Evolutionary conservation across 1,139 yeast genomes (phyloP), one percentile per base, ranked within the genome.

Genomic region (Debaryomycetaceae sp.): DNA sequence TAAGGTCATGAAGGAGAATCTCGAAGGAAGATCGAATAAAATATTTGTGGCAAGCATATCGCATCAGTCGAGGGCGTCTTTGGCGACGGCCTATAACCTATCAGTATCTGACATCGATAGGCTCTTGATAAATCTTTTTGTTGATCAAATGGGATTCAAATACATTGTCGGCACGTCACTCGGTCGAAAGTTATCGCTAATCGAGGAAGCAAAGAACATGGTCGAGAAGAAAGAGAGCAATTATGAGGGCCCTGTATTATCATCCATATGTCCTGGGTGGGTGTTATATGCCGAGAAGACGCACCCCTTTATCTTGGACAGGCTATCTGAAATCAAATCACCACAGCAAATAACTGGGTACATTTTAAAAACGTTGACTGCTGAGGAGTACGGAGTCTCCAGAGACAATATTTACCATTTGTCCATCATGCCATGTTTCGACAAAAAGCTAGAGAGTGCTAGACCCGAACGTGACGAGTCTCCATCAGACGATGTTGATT

Each of bases 351-450:
- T 93, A 44, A 89, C 97, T 0, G 98, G 98, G 0, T 70, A 82
- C 24, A 57, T 91, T 38, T 63, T 91, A 43, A 90, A 91, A 61
- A 65, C 71, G n/a, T 59, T 83, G 39, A 66, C 82, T 5, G 63
- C 82, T 1, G 54, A 59, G 11, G 78, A 76, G 34, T 53, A 68
- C 48, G 60, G 55, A 31, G 63, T 62, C 45, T 58, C 54, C 14
- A 60, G 68, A 8, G 62, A 65, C 0, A 58, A 77, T 4, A 67
- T 89, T 0, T 95, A 88, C 59, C 97, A 91, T 61, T 67, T 93
- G 48, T 78, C 95, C 11, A 73, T 93, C 27, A 91, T 93, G 98
- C 98, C 99, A 1, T 93, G 98, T 57, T 93, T 93, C 61, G 99
- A 93, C 63, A 93, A 93, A 66, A 93, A 93, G 63, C 74, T 93